These are phyloP conservation scores for Mangifera indica DNA, from an alignment of 345 rosid genomes.

Conservation along the genomic window DNA sequence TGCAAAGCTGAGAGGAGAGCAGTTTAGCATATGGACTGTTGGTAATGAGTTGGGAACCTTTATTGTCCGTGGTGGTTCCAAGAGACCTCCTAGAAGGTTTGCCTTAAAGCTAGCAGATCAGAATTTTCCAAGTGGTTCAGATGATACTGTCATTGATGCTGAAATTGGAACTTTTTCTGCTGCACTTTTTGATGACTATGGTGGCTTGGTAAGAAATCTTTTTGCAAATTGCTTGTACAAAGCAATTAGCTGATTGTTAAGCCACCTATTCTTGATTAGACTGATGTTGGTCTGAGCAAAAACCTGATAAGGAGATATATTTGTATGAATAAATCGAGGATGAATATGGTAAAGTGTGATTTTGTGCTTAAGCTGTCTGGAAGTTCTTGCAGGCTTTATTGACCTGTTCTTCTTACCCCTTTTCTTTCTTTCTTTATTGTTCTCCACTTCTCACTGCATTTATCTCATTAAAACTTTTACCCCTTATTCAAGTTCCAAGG, in stretches of 20 bases:
- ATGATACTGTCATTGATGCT: slow-evolving; percentile 68
- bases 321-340: slow-evolving; percentile 4
- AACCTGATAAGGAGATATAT: background rate
- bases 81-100: slow-evolving; percentile 89
- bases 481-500: no score
- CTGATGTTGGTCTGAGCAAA: background rate
- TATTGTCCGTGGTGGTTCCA: slow-evolving; percentile 75
- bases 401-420: background rate
- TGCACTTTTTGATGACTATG: slow-evolving; percentile 91
- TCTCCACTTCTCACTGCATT: background rate
- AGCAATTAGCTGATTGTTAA: background rate
- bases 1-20: slow-evolving; percentile 54
- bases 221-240: background rate
- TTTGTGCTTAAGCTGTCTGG: background rate
- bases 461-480: background rate
- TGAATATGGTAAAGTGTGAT: background rate
- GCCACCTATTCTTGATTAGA: background rate
- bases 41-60: slow-evolving; percentile 79
- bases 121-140: slow-evolving; percentile 56
- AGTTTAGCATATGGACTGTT: slow-evolving; percentile 86
- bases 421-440: slow-evolving; percentile 1
- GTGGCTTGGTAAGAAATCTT: slow-evolving; percentile 80
- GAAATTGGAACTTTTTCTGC: slow-evolving; percentile 79
- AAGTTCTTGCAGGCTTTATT: background rate
- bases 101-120: slow-evolving; percentile 85